Evolutionary conservation across 139 green algal genomes (phyloP).

Genomic region (Tetradesmus lagerheimii): DNA sequence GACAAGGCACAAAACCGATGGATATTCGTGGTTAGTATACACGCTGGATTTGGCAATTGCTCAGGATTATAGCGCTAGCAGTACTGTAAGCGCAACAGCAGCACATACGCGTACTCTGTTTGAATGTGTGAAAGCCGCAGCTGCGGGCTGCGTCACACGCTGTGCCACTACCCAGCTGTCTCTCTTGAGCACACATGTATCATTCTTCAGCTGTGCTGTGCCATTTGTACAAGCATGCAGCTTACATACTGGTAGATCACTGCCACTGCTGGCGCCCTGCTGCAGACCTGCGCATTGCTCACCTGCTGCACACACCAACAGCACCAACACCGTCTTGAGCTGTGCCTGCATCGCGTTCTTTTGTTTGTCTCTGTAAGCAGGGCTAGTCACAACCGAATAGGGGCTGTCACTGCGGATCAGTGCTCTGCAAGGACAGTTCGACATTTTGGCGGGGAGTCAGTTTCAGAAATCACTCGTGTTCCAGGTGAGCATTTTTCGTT

Average conservation of each 20-base stretch:
- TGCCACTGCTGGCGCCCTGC: not conserved
- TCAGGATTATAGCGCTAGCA: too few relatives aligned
- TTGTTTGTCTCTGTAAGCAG: not conserved
- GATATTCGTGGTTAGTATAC: not conserved
- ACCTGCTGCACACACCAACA: not conserved
- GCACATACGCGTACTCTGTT: too few relatives aligned
- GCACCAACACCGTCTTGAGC: not conserved
- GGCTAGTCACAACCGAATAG: too few relatives aligned
- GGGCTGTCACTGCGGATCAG: not conserved
- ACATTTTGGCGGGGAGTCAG: not conserved
- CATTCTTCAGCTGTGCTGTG: too few relatives aligned
- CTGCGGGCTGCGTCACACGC: too few relatives aligned
- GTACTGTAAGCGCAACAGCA: too few relatives aligned
- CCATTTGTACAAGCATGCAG: too few relatives aligned
- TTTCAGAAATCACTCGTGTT: too few relatives aligned
- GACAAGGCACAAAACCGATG: not conserved
- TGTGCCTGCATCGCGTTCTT: not conserved
- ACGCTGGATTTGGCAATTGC: too few relatives aligned
- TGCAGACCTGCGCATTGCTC: not conserved
- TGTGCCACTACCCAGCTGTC: not conserved
- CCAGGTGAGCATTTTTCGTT: too few relatives aligned
- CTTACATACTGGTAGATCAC: not conserved
- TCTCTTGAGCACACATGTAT: too few relatives aligned
- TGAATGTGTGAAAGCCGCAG: too few relatives aligned
- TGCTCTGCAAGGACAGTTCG: not conserved